phyloP scores from a whole-genome alignment of 2,329 filamentous ascomycete species.

The Exophiala alcalophila region DNA sequence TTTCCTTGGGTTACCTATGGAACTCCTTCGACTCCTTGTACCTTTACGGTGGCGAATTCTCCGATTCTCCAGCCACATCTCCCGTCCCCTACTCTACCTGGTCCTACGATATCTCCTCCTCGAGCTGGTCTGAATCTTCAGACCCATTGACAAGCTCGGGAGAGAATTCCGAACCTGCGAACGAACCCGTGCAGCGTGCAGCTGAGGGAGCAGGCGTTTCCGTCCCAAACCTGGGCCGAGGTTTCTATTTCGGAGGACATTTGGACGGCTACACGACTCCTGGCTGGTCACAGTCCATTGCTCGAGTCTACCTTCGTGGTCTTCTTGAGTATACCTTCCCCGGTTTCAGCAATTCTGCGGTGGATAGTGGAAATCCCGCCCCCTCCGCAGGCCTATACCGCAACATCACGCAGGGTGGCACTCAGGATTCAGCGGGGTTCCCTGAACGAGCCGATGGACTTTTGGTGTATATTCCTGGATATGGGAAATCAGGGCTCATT shows the following conservation, averaged over 20 bases:
- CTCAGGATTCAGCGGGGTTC: conserved; percentile 65
- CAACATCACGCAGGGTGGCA: conserved; percentile 70
- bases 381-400: conserved; percentile 63
- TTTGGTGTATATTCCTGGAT: conserved; percentile 72
- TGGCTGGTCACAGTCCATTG: conserved; percentile 65
- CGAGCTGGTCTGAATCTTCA: conserved; percentile 61
- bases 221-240: conserved; percentile 65
- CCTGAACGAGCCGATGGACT: conserved; percentile 71
- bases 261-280: conserved; percentile 61
- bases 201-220: conserved; percentile 72
- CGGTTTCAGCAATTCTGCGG: conserved; percentile 62
- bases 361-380: conserved; percentile 56
- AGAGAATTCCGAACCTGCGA: conserved; percentile 57
- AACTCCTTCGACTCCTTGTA: conserved; percentile 67
- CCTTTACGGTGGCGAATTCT: conserved; percentile 72
- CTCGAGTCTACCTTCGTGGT: conserved; percentile 68
- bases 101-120: conserved; percentile 63
- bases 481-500: conserved; percentile 71
- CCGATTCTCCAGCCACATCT: conserved; percentile 57
- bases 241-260: conserved; percentile 78
- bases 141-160: conserved; percentile 62
- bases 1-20: conserved; percentile 74
- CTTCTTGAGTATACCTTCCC: conserved; percentile 74
- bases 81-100: conserved; percentile 64
- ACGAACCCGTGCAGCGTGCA: conserved; percentile 61